Base-by-base conservation (phyloP, 23 red algal species). In the Gracilaria domingensis region DNA sequence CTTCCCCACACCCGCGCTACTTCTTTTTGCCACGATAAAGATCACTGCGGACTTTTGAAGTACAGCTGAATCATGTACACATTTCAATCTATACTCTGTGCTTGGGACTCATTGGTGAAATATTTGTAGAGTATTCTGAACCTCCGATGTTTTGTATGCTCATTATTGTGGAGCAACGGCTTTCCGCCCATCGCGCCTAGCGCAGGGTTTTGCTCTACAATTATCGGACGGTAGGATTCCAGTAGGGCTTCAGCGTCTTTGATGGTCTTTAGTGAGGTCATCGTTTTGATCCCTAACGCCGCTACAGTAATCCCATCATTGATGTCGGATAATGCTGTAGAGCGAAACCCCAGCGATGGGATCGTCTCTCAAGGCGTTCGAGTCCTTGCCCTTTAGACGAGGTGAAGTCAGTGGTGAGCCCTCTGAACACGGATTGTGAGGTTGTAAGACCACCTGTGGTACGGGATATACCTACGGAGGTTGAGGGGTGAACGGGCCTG, bases 1-100 rank as follows among this genome's bases (percentile, higher is more conserved):
- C 12, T 53, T 36, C 6, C 25, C 45, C 21, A 81, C 58, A 26
- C 78, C 53, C 78, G 12, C 0, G 7, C 60, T 81, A 33, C 78
- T 81, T 21, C 78, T 50, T 59, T 81, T 81, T 14, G 78, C 45
- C 20, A 81, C 78, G 37, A 81, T 30, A 59, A 81, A 81, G 34
- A 81, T 12, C 6, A 59, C 39, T 11, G 44, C 60, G 7, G 1
- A 11, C 35, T 53, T 81, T 26, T 7, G 12, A 51, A 82, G 8
- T 9, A 55, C 78, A 24, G 39, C 78, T 57, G 1, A 17, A 25
- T 82, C 49, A 32, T 82, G 78, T 2, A 82, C 20, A 11, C 4
- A 51, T 58, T 61, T 48, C 40, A 82, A 49, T 18, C 51, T 0
- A 55, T 82, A 82, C 35, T 7, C 51, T 37, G 49, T 29, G 35